Conservation (phyloP, 352 stramenopile species). For the Aphanomyces invadans region DNA sequence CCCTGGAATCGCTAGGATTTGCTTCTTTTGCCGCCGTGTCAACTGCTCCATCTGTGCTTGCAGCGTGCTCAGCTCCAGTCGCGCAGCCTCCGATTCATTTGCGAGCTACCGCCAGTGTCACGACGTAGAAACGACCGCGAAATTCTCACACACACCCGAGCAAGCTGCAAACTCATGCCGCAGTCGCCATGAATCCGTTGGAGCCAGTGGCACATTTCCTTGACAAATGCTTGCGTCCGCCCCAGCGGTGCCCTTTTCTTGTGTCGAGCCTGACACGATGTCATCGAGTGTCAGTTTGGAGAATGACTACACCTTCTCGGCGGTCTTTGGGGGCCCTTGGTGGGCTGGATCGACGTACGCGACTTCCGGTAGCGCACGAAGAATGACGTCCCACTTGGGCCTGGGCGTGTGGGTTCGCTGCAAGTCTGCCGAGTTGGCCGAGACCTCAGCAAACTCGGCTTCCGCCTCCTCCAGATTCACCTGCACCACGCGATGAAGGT, state of each 20-base stretch:
- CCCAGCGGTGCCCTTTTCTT: background rate
- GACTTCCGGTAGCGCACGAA: conserved; percentile 53
- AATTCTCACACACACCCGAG: conserved; percentile 36
- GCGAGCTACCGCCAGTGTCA: conserved; percentile 39
- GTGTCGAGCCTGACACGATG: background rate
- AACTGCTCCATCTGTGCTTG: conserved; percentile 54
- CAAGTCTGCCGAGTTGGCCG: conserved; percentile 21
- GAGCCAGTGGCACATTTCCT: conserved; percentile 72
- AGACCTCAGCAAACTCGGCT: background rate
- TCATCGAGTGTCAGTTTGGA: background rate
- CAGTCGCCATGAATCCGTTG: conserved; percentile 73
- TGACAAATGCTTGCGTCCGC: conserved; percentile 44
- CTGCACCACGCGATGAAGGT: background rate
- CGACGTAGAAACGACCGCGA: background rate
- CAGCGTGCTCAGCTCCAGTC: conserved; percentile 64
- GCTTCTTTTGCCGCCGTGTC: conserved; percentile 29
- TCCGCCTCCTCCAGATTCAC: background rate
- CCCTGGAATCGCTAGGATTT: background rate
- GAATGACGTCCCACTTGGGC: conserved; percentile 51
- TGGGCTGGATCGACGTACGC: conserved; percentile 26
- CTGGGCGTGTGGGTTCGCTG: conserved; percentile 59
- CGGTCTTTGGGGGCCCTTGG: background rate
- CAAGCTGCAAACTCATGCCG: conserved; percentile 64
- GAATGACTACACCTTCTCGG: background rate
- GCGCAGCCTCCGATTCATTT: conserved; percentile 69